A percentile compares a stretch with the other conserved stretches of the same genome.
phyloP scores from a whole-genome alignment of 371 early-diverging fungal genomes.

The Haplosporangium sp. region DNA sequence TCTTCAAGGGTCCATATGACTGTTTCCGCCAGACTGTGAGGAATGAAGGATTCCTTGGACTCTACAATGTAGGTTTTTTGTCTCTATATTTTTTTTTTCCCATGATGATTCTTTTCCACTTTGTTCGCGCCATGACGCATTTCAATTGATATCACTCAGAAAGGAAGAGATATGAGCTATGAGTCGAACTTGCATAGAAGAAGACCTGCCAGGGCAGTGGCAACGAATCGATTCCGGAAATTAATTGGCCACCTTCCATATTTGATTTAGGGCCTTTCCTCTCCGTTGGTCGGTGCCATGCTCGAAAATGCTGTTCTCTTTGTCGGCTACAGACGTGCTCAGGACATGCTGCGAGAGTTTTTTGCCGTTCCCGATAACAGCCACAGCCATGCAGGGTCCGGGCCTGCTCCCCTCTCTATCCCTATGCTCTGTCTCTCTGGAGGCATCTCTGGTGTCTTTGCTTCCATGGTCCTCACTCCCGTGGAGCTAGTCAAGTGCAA shows the following conservation, averaged over 20 bases:
- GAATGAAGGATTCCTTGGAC: slow-evolving; percentile 81
- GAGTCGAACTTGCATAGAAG: slow-evolving; percentile 7
- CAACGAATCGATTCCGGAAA: slow-evolving; percentile 1
- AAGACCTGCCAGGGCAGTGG: background rate
- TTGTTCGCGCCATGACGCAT: slow-evolving; percentile 1
- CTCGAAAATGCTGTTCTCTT: slow-evolving; percentile 94
- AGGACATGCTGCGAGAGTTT: slow-evolving; percentile 70
- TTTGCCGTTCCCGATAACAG: slow-evolving; percentile 24
- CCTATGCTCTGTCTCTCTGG: slow-evolving; percentile 86
- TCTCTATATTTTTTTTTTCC: background rate
- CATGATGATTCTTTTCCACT: background rate
- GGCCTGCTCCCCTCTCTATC: slow-evolving; percentile 64
- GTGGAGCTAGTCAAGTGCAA: slow-evolving; percentile 97
- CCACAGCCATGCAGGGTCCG: slow-evolving; percentile 8
- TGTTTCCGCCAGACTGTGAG: slow-evolving; percentile 79
- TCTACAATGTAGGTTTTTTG: slow-evolving; percentile 76
- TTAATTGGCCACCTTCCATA: slow-evolving; percentile 2
- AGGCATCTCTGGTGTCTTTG: slow-evolving; percentile 86
- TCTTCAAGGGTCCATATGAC: slow-evolving; percentile 86
- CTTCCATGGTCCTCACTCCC: slow-evolving; percentile 92
- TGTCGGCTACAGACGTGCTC: slow-evolving; percentile 87
- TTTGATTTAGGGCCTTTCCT: slow-evolving; percentile 79
- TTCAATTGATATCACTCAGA: background rate
- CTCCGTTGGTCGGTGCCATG: slow-evolving; percentile 94
- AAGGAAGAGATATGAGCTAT: background rate